A percentile compares a stretch with the other conserved stretches of the same genome.
phyloP scores from a whole-genome alignment of 2,329 filamentous ascomycete species.

The Hymenoscyphus scutula region DNA sequence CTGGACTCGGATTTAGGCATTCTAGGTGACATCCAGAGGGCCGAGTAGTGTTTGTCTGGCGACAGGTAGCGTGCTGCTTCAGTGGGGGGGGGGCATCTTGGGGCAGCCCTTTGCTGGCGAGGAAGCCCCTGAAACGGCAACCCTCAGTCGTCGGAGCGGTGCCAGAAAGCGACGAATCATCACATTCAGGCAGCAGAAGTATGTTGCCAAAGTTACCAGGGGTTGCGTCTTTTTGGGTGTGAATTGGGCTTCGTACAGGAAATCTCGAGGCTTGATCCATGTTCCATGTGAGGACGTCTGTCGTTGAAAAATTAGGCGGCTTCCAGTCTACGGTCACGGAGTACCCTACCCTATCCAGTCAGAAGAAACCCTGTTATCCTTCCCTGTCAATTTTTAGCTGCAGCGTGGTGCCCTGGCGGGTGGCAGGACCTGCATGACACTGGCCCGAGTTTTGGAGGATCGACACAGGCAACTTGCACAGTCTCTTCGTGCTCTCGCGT shows the following conservation, averaged over 20 bases:
- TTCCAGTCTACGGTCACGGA: too few relatives aligned
- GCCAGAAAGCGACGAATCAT: not conserved
- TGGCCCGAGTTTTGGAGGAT: conserved; percentile 9
- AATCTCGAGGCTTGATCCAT: conserved; percentile 19
- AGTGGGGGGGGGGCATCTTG: not conserved
- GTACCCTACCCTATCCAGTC: too few relatives aligned
- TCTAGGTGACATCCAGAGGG: not conserved
- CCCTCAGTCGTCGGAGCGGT: not conserved
- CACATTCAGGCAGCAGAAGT: not conserved
- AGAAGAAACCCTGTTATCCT: not conserved
- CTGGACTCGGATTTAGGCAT: not conserved
- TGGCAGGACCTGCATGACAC: conserved; percentile 1
- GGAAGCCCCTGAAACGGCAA: not conserved
- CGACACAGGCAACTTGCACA: conserved; percentile 7
- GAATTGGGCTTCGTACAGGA: conserved; percentile 10
- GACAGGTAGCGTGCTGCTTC: not conserved
- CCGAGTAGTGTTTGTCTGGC: not conserved
- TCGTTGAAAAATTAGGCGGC: conserved; percentile 4
- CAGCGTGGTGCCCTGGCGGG: conserved; percentile 6
- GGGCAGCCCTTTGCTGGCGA: not conserved
- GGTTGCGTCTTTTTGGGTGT: conserved; percentile 3
- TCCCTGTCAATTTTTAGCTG: conserved; percentile 8
- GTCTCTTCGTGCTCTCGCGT: conserved; percentile 4
- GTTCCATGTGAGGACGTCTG: conserved; percentile 7
- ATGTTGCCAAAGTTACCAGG: conserved; percentile 4